A percentile compares a stretch with the other conserved stretches of the same genome.
phyloP scores from a whole-genome alignment of 768 basidiomycete genomes.

The Auricularia cornea region DNA sequence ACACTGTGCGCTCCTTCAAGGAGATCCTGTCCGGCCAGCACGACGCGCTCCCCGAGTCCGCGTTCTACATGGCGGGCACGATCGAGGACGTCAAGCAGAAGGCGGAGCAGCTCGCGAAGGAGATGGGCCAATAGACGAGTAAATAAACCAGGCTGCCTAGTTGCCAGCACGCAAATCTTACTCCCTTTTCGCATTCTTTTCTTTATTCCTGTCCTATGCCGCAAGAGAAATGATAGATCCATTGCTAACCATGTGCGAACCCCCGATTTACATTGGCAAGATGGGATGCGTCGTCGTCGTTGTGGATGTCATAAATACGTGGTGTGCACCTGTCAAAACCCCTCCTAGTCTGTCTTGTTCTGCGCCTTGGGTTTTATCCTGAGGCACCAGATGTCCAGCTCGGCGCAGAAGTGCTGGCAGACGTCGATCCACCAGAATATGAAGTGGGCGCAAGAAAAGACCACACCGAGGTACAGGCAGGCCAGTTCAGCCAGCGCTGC shows the following conservation, averaged over 20 bases:
- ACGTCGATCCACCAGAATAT: constrained; percentile 6
- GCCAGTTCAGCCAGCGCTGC: not conserved
- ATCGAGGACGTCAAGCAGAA: constrained; percentile 96
- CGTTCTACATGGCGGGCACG: constrained; percentile 97
- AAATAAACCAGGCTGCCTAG: not conserved
- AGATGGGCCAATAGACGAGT: constrained; percentile 44
- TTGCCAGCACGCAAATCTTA: not conserved
- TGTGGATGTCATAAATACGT: too few species aligned
- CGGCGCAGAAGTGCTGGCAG: constrained; percentile 2
- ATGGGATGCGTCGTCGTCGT: not conserved
- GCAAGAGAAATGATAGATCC: too few species aligned
- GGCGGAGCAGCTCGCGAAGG: constrained; percentile 96
- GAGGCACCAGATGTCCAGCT: constrained; percentile 7
- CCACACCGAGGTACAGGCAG: not conserved
- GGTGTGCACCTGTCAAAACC: too few species aligned
- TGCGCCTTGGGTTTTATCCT: constrained; percentile 4
- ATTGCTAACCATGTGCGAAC: too few species aligned
- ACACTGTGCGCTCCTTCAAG: constrained; percentile 94
- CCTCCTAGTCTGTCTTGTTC: not conserved
- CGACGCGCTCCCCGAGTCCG: constrained; percentile 87
- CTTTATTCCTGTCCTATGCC: not conserved
- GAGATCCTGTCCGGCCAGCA: constrained; percentile 89
- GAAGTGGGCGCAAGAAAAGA: constrained; percentile 5
- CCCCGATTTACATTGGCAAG: not conserved
- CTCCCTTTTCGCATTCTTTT: not conserved